Conservation (phyloP, 768 basidiomycete species). For the Psilocybe sp. region DNA sequence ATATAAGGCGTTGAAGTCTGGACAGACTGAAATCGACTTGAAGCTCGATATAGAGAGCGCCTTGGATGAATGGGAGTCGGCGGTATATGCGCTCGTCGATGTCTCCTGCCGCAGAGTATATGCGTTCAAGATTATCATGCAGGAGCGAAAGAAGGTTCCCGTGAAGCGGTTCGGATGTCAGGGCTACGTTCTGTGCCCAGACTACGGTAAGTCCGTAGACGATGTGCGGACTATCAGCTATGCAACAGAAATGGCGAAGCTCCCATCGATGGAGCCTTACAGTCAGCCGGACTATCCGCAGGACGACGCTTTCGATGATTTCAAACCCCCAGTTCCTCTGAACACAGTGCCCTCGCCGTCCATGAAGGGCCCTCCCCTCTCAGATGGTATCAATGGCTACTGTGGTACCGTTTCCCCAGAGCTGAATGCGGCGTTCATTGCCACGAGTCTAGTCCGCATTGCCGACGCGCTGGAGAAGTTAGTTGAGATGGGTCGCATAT, state of each 20-base stretch:
- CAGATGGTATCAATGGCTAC: neutral
- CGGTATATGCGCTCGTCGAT: slow-evolving; percentile 35
- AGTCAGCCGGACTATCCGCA: slow-evolving; percentile 11
- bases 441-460: slow-evolving; percentile 31
- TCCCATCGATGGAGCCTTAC: slow-evolving; percentile 25
- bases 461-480: slow-evolving; percentile 33
- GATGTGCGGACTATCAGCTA: slow-evolving; percentile 30
- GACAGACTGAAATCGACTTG: slow-evolving; percentile 34
- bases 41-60: slow-evolving; percentile 27
- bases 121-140: slow-evolving; percentile 36
- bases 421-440: slow-evolving; percentile 29
- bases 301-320: slow-evolving; percentile 34
- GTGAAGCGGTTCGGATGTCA: slow-evolving; percentile 28
- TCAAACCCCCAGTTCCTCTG: slow-evolving; percentile 24
- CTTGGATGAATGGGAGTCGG: slow-evolving; percentile 33
- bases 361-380: slow-evolving; percentile 8
- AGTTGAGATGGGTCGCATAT: slow-evolving; percentile 8
- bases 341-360: slow-evolving; percentile 15
- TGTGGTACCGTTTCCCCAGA: slow-evolving; percentile 20
- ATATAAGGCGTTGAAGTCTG: slow-evolving; percentile 32
- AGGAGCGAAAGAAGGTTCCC: slow-evolving; percentile 22
- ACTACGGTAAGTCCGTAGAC: slow-evolving; percentile 27
- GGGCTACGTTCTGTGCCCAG: slow-evolving; percentile 34
- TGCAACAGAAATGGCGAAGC: slow-evolving; percentile 28
- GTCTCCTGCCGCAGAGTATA: slow-evolving; percentile 36